Evolutionary conservation across 2,329 filamentous ascomycete genomes (phyloP), one percentile per base, ranked within the genome.

Genomic region (Colletotrichum sp.): DNA sequence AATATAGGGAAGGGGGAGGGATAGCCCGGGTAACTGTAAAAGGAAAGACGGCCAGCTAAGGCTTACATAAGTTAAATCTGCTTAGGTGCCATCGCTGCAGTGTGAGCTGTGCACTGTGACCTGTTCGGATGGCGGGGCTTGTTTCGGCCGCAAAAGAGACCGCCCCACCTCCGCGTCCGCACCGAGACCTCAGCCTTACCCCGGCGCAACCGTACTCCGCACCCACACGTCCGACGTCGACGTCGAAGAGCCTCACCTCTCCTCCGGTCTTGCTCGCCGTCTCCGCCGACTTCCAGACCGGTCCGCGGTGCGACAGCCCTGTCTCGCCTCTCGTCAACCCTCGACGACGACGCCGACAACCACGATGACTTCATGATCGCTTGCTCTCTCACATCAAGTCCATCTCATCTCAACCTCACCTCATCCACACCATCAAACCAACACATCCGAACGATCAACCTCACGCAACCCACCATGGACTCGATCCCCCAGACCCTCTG

Each of bases 401-500:
- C 32, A n/a, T 10, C 57, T 16, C 69, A 43, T 21, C 63, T 65
- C 32, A 43, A 16, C 32, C 30, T 61, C 59, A 36, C 10, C 59
- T 21, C 59, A 13, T 24, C n/a, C 32, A 13, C 59, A 32, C 16
- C 59, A 5, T 32, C 34, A 2, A 28, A 24, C 21, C 16, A 52
- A 12, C 63, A 32, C 30, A 32, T 66, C 43, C 52, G 7, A 13
- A 75, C 26, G 7, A 5, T 24, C 28, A 26, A 15, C 28, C 36
- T 60, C 66, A 26, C 28, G 34, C 48, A 71, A 59, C 32, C 26
- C n/a, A 30, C n/a, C n/a, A 76, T 76, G 55, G 74, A 78, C 15
- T 64, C 79, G 26, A 84, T 87, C 64, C 81, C 89, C 13, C 87
- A 89, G 79, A 82, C 86, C 43, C 88, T 92, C 77, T 92, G 91